These are phyloP conservation scores for Lepidium didymum DNA, from an alignment of 345 rosid species.

Conservation along the genomic window DNA sequence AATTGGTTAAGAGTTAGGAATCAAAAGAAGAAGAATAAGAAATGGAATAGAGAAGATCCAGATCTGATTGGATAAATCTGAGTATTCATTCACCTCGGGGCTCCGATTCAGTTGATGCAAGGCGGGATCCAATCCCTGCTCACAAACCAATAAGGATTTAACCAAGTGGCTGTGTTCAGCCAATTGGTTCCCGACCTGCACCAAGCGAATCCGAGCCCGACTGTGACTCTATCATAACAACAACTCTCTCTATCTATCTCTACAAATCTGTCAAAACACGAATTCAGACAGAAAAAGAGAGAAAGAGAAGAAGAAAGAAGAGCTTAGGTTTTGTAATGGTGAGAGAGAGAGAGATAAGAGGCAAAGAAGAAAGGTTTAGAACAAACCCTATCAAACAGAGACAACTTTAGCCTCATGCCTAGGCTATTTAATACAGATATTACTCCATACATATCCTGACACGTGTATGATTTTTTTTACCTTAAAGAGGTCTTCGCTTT, in stretches of 20 bases:
- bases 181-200: slow-evolving; percentile 99
- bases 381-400: slow-evolving; percentile 7
- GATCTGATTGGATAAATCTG: slow-evolving; percentile 6
- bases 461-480: not conserved
- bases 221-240: slow-evolving; percentile 31
- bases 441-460: not conserved
- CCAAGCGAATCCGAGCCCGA: slow-evolving; percentile 99
- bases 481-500: not conserved
- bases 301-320: not conserved
- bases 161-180: slow-evolving; percentile 21
- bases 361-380: not conserved
- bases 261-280: not conserved
- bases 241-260: not conserved
- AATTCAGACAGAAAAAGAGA: no score
- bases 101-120: slow-evolving; percentile 99
- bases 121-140: slow-evolving; percentile 70
- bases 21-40: not conserved
- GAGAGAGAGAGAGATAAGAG: not conserved
- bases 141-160: slow-evolving; percentile 18
- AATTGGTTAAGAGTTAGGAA: not conserved
- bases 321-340: not conserved
- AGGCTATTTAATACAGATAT: slow-evolving; percentile 21
- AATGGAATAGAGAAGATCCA: not conserved
- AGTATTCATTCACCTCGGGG: slow-evolving; percentile 37
- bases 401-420: slow-evolving; percentile 12